phyloP scores from a whole-genome alignment of 805 yeast species.

The Wickerhamomyces pijperi region DNA sequence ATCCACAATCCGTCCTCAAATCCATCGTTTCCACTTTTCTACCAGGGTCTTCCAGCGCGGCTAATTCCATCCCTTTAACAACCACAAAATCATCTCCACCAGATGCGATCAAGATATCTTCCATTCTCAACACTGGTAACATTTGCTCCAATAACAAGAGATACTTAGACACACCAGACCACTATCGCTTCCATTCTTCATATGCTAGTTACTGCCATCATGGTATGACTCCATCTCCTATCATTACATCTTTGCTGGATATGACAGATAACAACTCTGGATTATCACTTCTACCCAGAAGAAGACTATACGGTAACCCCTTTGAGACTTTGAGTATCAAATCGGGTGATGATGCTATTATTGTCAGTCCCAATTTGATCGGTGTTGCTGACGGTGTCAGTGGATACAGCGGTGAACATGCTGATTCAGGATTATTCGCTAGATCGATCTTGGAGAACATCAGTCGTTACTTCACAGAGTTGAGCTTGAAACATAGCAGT shows the following conservation, averaged over 20 bases:
- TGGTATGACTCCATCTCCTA: constrained; percentile 25
- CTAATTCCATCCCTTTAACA: neutral
- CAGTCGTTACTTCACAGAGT: constrained; percentile 23
- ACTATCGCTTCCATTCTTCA: constrained; percentile 31
- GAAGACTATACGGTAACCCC: constrained; percentile 42
- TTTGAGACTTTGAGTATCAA: constrained; percentile 39
- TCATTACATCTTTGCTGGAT: constrained; percentile 37
- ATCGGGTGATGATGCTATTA: constrained; percentile 50
- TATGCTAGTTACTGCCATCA: constrained; percentile 39
- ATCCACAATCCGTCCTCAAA: neutral
- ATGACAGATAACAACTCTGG: constrained; percentile 34
- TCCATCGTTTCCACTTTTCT: neutral
- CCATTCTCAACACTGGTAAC: neutral
- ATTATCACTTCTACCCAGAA: constrained; percentile 33
- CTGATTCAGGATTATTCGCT: constrained; percentile 41
- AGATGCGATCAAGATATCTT: neutral
- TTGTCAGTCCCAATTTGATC: constrained; percentile 37
- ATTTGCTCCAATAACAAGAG: neutral
- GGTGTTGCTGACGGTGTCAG: constrained; percentile 50
- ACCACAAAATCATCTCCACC: neutral
- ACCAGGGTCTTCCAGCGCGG: neutral
- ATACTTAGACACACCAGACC: constrained; percentile 18
- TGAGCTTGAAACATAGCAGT: constrained; percentile 12
- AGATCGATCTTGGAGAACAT: constrained; percentile 40
- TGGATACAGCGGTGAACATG: constrained; percentile 39